Conservation (phyloP, 2,329 filamentous ascomycete species). For the Rasamsonia emersonii region DNA sequence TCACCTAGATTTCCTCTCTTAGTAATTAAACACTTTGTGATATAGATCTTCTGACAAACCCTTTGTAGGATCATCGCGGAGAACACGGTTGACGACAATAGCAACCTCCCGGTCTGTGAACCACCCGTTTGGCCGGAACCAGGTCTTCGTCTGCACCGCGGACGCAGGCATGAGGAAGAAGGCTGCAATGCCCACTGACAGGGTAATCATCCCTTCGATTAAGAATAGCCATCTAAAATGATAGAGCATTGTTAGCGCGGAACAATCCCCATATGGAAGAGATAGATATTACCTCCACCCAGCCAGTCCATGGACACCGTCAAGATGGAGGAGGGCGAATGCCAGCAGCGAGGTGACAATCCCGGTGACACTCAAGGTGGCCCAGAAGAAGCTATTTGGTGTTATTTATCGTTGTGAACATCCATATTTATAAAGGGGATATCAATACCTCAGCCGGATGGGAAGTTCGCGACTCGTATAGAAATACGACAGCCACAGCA, state of each 20-base stretch:
- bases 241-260: slow-evolving; percentile 15
- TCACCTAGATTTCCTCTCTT: slow-evolving; percentile 22
- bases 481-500: slow-evolving; percentile 52
- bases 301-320: slow-evolving; percentile 19
- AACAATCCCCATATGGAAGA: too few relatives aligned
- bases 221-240: slow-evolving; percentile 42
- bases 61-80: slow-evolving; percentile 54
- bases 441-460: slow-evolving; percentile 42
- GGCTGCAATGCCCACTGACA: slow-evolving; percentile 44
- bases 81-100: slow-evolving; percentile 51
- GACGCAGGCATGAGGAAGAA: slow-evolving; percentile 49
- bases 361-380: slow-evolving; percentile 39
- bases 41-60: slow-evolving; percentile 18
- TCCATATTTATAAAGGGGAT: too few relatives aligned
- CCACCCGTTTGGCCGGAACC: slow-evolving; percentile 51
- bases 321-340: slow-evolving; percentile 27
- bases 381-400: slow-evolving; percentile 62
- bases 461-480: slow-evolving; percentile 60
- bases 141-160: slow-evolving; percentile 44
- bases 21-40: neutral
- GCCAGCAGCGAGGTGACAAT: slow-evolving; percentile 29
- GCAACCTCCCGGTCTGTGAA: slow-evolving; percentile 52
- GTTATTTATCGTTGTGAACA: too few relatives aligned
- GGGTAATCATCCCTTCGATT: slow-evolving; percentile 48
- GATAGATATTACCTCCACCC: slow-evolving; percentile 40